Conservation (phyloP, 495 filamentous ascomycete genomes). For the Rusavskia elegans region DNA sequence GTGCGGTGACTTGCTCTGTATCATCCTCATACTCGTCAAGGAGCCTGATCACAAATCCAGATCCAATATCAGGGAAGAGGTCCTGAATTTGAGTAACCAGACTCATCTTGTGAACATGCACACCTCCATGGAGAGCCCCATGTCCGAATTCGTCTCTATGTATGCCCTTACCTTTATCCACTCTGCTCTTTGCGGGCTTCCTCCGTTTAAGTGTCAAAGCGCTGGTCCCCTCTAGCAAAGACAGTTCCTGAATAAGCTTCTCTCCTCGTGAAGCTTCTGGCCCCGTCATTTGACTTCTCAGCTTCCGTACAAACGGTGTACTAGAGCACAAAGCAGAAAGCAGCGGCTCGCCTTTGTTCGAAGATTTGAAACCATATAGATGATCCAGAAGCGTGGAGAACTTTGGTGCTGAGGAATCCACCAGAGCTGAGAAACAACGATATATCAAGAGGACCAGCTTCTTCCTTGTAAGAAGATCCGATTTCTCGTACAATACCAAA, state of each 20-base stretch:
- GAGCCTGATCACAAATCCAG: conserved; percentile 62
- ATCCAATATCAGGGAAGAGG: conserved; percentile 78
- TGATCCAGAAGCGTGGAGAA: conserved; percentile 62
- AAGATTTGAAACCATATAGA: conserved; percentile 60
- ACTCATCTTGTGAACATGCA: conserved; percentile 69
- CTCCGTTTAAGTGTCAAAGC: conserved; percentile 38
- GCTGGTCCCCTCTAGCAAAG: conserved; percentile 29
- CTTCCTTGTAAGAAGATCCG: conserved; percentile 38
- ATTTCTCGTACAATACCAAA: conserved; percentile 42
- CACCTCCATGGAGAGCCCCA: conserved; percentile 25
- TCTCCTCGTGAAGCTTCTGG: conserved; percentile 33
- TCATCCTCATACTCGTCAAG: conserved; percentile 65
- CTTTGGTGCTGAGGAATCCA: conserved; percentile 48
- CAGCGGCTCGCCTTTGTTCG: conserved; percentile 33
- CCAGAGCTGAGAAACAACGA: conserved; percentile 50
- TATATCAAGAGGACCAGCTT: conserved; percentile 55
- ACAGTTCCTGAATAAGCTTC: conserved; percentile 35
- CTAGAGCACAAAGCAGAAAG: conserved; percentile 45
- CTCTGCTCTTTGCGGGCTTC: conserved; percentile 22
- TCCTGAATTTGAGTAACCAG: conserved; percentile 80
- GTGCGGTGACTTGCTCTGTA: conserved; percentile 64
- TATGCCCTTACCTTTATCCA: conserved; percentile 55
- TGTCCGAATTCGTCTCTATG: conserved; percentile 28
- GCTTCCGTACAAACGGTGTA: conserved; percentile 31
- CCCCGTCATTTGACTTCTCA: conserved; percentile 23